Evolutionary conservation across 2,329 filamentous ascomycete genomes (phyloP), one percentile per base, ranked within the genome.

Genomic region (Arachnopeziza araneosa): DNA sequence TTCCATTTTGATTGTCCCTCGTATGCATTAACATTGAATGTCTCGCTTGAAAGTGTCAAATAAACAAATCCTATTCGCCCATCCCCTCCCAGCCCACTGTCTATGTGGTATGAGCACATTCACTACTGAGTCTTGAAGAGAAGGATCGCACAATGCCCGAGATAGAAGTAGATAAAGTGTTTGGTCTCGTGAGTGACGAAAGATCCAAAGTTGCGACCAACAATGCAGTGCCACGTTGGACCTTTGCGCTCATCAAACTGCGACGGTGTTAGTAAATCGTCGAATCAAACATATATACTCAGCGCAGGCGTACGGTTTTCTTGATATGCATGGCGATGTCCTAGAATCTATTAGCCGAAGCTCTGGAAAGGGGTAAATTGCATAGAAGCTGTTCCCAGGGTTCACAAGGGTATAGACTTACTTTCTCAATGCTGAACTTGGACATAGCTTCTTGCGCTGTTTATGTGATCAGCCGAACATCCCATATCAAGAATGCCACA

Each of bases 141-240:
- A 59, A 99, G 84, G 74, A 99, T 98, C 62, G 95, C 95, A 76
- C 92, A 97, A 82, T 98, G 95, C 58, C 95, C 95, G 62, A 99
- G 89, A 80, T 99, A 99, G 81, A 99, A 99, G 81, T 99, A 99
- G 75, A 99, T 97, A 81, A 99, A 99, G 78, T 99, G 95, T 80
- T 98, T 98, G 26, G 95, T 98, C 77, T 98, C 95, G 73, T 99
- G 95, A 50, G 95, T 99, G 56, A 99, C 95, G 70, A 98, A 99
- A 78, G 93, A 98, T 69, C 95, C 95, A 79, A 99, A 99, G 82
- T 99, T 98, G 69, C 95, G 85, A 65, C 95, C 95, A 36, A 99
- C 95, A 68, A 99, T 97, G 78, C 95, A 99, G 78, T 99, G 95
- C 95, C 93, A 99, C 75, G 95, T 99, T 64, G 93, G 93, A 44